Conservation (phyloP, 192 early-diverging fungal genomes). For the Backusella morwellensis region DNA sequence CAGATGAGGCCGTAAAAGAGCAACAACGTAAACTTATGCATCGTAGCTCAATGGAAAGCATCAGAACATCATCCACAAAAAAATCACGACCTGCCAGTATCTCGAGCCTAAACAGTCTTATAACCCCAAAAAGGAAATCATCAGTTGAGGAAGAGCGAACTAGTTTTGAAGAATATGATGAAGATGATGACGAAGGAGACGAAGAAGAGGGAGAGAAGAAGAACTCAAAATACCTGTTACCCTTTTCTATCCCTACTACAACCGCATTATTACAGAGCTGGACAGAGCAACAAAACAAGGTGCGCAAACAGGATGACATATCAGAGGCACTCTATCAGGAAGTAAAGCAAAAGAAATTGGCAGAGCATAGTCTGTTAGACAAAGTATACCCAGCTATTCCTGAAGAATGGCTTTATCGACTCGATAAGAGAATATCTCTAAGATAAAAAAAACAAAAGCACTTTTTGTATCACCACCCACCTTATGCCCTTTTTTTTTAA, state of each 20-base stretch:
- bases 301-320: background rate
- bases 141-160: background rate
- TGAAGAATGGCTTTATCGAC: conserved; percentile 22
- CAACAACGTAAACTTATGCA: conserved; percentile 21
- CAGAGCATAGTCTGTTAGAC: conserved; percentile 2
- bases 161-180: conserved; percentile 1
- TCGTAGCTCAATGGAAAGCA: background rate
- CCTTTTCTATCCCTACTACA: conserved; percentile 57
- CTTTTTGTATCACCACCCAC: background rate
- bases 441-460: background rate
- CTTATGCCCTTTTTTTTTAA: too few species aligned
- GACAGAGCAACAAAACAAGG: background rate
- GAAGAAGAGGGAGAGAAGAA: conserved; percentile 18
- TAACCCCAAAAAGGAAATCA: conserved; percentile 2
- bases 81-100: conserved; percentile 16
- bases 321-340: conserved; percentile 13
- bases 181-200: conserved; percentile 19
- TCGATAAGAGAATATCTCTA: conserved; percentile 12
- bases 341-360: conserved; percentile 7
- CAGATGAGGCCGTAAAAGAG: conserved; percentile 49
- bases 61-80: background rate
- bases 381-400: conserved; percentile 12
- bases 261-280: conserved; percentile 25
- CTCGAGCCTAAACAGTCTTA: conserved; percentile 28
- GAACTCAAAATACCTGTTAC: conserved; percentile 48